A percentile compares a stretch with the other conserved stretches of the same genome.
Conservation (phyloP, 495 filamentous ascomycete genomes). For the Neurospora sp. region DNA sequence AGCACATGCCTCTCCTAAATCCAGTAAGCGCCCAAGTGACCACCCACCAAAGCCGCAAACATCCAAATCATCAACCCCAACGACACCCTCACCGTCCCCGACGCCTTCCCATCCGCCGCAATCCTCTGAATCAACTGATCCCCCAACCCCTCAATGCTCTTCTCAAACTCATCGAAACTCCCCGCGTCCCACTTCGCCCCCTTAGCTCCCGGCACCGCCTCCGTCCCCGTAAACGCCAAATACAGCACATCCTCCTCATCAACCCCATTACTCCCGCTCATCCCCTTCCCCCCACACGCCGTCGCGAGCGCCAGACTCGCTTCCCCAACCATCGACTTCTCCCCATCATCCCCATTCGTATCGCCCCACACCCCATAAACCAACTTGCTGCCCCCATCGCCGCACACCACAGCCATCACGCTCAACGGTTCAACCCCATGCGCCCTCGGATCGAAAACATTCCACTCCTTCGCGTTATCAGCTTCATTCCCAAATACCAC, state of each 20-base stretch:
- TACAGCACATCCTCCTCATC: constrained; percentile 42
- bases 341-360: constrained; percentile 43
- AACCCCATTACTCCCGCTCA: constrained; percentile 43
- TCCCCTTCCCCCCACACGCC: constrained; percentile 38
- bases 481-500: constrained; percentile 56
- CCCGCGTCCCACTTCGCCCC: constrained; percentile 41
- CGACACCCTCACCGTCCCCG: neutral
- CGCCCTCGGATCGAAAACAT: constrained; percentile 35
- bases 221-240: constrained; percentile 40
- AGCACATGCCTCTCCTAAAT: neutral
- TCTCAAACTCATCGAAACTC: constrained; percentile 35
- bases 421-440: constrained; percentile 48
- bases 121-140: constrained; percentile 25
- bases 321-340: constrained; percentile 42
- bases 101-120: neutral
- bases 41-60: neutral
- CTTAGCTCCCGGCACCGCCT: constrained; percentile 39
- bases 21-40: neutral
- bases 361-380: constrained; percentile 61
- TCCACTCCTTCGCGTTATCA: constrained; percentile 27
- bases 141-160: constrained; percentile 38
- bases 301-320: constrained; percentile 47
- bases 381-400: constrained; percentile 39
- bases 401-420: constrained; percentile 55
- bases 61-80: neutral